Evolutionary conservation across 2,329 filamentous ascomycete species (phyloP).

Genomic region (Drechmeria coniospora): DNA sequence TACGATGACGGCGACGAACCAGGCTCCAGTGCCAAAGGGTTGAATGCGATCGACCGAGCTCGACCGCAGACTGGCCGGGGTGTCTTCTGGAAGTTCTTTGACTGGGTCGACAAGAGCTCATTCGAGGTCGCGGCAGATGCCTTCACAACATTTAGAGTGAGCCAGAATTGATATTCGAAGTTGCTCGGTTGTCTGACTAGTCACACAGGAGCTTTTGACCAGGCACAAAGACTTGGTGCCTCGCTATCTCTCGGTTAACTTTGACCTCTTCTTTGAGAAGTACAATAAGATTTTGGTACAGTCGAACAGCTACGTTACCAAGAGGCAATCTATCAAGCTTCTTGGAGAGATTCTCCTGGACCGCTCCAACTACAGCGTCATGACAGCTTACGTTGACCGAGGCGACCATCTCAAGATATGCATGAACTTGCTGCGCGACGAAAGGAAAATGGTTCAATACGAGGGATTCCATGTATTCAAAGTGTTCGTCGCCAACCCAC

Average conservation of each 20-base stretch:
- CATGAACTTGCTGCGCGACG: constrained; percentile 92
- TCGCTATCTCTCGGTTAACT: constrained; percentile 76
- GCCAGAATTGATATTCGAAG: constrained; percentile 9
- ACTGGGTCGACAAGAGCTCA: constrained; percentile 90
- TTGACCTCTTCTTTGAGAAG: constrained; percentile 79
- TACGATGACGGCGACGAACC: constrained; percentile 71
- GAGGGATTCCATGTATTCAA: constrained; percentile 99
- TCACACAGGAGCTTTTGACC: constrained; percentile 70
- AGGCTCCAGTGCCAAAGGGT: constrained; percentile 58
- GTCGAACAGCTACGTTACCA: constrained; percentile 93
- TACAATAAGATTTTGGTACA: constrained; percentile 83
- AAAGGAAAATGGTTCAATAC: constrained; percentile 98
- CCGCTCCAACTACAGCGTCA: constrained; percentile 91
- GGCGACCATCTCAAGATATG: constrained; percentile 95
- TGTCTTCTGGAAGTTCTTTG: constrained; percentile 93
- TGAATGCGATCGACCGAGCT: constrained; percentile 64
- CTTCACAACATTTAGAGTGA: constrained; percentile 89
- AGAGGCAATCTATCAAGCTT: constrained; percentile 93
- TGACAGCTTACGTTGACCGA: constrained; percentile 92
- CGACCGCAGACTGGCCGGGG: constrained; percentile 62
- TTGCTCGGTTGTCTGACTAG: background rate
- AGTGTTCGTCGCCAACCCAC: constrained; percentile 96
- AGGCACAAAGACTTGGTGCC: constrained; percentile 87
- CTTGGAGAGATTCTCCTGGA: constrained; percentile 90
- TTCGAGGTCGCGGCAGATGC: constrained; percentile 97